Percentiles rank a stretch among this genome's conserved stretches.
These are phyloP conservation scores for Cardamine occulta DNA, from an alignment of 345 rosid species.

Conservation along the genomic window DNA sequence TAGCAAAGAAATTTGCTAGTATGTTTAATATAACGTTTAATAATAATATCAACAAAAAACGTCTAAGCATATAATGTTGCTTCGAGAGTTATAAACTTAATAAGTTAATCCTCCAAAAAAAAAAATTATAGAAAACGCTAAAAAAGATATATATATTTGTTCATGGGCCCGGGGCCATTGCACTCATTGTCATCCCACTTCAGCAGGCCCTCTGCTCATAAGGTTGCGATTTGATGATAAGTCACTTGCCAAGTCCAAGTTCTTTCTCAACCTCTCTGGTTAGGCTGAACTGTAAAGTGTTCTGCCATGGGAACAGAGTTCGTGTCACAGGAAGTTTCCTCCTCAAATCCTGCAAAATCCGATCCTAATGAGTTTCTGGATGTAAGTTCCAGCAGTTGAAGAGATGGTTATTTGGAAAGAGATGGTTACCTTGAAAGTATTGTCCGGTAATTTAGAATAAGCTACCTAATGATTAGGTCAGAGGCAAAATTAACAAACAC, in stretches of 20 bases:
- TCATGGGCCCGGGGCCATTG: too few relatives aligned
- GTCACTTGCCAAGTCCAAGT: slow-evolving; percentile 83
- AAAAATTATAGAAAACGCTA: too few relatives aligned
- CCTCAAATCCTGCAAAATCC: slow-evolving; percentile 76
- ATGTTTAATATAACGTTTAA: too few relatives aligned
- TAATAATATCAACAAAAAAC: too few relatives aligned
- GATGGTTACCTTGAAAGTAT: slow-evolving; percentile 81
- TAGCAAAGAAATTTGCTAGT: too few relatives aligned
- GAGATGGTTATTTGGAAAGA: background rate
- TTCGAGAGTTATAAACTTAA: too few relatives aligned
- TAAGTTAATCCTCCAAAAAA: too few relatives aligned
- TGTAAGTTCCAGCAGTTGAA: background rate
- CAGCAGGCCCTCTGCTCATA: too few relatives aligned
- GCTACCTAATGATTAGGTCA: slow-evolving; percentile 64
- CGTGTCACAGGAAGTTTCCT: slow-evolving; percentile 97
- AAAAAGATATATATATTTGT: too few relatives aligned
- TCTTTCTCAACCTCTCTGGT: slow-evolving; percentile 91
- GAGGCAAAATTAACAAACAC: slow-evolving; percentile 10
- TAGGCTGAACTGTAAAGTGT: slow-evolving; percentile 84
- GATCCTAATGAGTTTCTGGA: background rate
- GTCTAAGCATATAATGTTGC: too few relatives aligned
- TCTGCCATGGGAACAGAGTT: slow-evolving; percentile 94
- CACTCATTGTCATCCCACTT: too few relatives aligned
- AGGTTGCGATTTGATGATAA: slow-evolving; percentile 9
- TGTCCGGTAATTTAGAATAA: slow-evolving; percentile 88